phyloP scores from a whole-genome alignment of 2,329 filamentous ascomycete species.

The Pseudocercospora pini-densiflorae region DNA sequence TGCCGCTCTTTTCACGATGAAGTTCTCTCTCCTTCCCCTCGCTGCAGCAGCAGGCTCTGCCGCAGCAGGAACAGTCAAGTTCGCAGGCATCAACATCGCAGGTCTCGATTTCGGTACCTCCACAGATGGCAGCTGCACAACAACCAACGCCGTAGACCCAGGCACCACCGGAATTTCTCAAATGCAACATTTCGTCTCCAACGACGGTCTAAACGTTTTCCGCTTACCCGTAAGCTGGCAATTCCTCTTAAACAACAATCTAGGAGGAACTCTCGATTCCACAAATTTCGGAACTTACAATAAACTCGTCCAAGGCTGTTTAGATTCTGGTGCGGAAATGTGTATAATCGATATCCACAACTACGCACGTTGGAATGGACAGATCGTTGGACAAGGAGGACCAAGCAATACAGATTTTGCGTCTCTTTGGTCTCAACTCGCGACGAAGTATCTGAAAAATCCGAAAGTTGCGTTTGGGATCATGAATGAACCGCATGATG shows the following conservation, averaged over 20 bases:
- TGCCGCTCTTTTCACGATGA: slow-evolving; percentile 34
- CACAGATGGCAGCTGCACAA: slow-evolving; percentile 47
- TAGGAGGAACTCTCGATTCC: slow-evolving; percentile 35
- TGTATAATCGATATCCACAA: slow-evolving; percentile 42
- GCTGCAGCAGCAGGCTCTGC: slow-evolving; percentile 28
- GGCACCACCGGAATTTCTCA: slow-evolving; percentile 43
- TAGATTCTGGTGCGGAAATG: slow-evolving; percentile 42
- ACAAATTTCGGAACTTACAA: slow-evolving; percentile 37
- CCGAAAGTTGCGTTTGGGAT: slow-evolving; percentile 65
- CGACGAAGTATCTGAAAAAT: slow-evolving; percentile 61
- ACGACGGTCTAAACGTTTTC: slow-evolving; percentile 61
- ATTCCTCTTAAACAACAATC: slow-evolving; percentile 32
- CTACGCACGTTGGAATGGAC: slow-evolving; percentile 54
- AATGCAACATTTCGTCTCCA: slow-evolving; percentile 62
- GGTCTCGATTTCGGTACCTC: slow-evolving; percentile 42
- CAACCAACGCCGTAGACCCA: slow-evolving; percentile 40
- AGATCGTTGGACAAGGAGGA: slow-evolving; percentile 68
- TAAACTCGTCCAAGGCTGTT: slow-evolving; percentile 36
- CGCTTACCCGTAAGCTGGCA: slow-evolving; percentile 56
- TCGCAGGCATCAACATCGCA: slow-evolving; percentile 40
- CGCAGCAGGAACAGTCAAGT: slow-evolving; percentile 32
- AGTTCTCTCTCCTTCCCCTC: slow-evolving; percentile 28
- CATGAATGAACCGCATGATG: slow-evolving; percentile 66
- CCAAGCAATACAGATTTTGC: slow-evolving; percentile 64
- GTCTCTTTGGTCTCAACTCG: slow-evolving; percentile 60